Conservation (phyloP, 495 filamentous ascomycete species). For the Penicillium coffeae region DNA sequence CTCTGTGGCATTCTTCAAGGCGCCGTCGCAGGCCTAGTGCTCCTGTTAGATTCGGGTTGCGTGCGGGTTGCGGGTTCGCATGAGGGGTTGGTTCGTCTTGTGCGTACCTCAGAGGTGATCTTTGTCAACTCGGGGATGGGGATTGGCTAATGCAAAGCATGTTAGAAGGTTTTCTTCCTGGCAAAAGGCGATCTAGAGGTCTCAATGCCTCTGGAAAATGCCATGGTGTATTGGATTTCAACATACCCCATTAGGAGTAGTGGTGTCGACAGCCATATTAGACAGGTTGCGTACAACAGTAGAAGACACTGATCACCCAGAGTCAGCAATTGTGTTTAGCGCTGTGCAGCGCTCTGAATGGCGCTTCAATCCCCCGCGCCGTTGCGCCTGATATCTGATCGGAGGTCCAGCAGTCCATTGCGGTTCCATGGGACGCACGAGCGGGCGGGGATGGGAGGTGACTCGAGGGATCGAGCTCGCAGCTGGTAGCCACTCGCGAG, state of each 20-base stretch:
- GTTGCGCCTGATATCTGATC: background rate
- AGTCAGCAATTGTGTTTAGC: background rate
- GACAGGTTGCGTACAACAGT: background rate
- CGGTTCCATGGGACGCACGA: background rate
- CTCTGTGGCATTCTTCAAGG: constrained; percentile 62
- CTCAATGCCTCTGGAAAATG: background rate
- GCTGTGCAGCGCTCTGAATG: too few relatives aligned
- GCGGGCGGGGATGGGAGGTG: background rate
- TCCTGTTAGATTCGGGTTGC: too few relatives aligned
- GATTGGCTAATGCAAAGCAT: constrained; percentile 74
- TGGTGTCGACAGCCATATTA: constrained; percentile 37
- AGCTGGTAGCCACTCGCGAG: too few relatives aligned
- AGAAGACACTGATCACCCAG: background rate
- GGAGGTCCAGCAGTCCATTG: background rate
- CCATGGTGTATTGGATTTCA: background rate
- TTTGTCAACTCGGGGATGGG: constrained; percentile 71
- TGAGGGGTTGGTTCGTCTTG: background rate
- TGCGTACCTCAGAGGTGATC: constrained; percentile 75
- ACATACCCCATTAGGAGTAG: constrained; percentile 33
- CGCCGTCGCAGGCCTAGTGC: constrained; percentile 72
- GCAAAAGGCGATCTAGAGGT: background rate
- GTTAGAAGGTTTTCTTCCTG: background rate
- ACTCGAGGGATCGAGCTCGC: background rate
- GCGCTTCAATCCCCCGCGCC: background rate
- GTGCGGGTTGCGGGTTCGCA: background rate